A percentile compares a stretch with the other conserved stretches of the same genome.
Conservation (phyloP, 2,329 filamentous ascomycete genomes). For the Aspergillus uvarum region DNA sequence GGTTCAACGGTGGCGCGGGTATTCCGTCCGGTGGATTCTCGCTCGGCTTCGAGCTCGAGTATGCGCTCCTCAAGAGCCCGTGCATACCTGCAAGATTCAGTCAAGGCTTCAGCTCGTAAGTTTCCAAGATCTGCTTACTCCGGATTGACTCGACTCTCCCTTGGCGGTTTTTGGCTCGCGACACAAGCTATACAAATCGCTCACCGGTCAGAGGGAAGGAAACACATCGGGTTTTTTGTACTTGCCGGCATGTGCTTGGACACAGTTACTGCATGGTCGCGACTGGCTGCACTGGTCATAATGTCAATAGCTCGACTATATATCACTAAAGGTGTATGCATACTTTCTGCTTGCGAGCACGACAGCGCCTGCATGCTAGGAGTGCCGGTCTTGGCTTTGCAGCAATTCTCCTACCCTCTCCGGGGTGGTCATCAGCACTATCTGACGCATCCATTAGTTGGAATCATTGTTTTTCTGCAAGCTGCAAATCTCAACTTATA, state of each 20-base stretch:
- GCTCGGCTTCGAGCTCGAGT: not conserved
- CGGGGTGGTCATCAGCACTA: not conserved
- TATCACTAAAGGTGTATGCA: not conserved
- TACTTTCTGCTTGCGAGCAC: conserved; percentile 4
- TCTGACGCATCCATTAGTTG: not conserved
- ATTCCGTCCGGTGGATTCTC: not conserved
- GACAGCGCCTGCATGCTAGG: conserved; percentile 3
- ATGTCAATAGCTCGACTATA: not conserved
- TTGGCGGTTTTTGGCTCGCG: not conserved
- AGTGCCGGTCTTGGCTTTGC: not conserved
- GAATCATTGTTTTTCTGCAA: not conserved
- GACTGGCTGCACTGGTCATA: not conserved
- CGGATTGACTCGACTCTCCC: not conserved
- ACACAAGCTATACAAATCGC: not conserved
- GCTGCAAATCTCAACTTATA: not conserved
- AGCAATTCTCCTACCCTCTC: not conserved
- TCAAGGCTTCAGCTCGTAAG: not conserved
- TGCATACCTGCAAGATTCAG: not conserved
- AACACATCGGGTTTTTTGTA: too few relatives aligned
- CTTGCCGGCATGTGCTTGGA: conserved; percentile 2
- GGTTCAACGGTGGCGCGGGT: not conserved
- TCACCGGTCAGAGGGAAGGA: not conserved
- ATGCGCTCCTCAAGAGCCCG: conserved; percentile 5
- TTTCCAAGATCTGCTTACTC: not conserved
- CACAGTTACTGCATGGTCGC: conserved; percentile 3